Evolutionary conservation across 371 early-diverging fungal species (phyloP), one percentile per base, ranked within the genome.

Genomic region (Rhizopus stolonifer): DNA sequence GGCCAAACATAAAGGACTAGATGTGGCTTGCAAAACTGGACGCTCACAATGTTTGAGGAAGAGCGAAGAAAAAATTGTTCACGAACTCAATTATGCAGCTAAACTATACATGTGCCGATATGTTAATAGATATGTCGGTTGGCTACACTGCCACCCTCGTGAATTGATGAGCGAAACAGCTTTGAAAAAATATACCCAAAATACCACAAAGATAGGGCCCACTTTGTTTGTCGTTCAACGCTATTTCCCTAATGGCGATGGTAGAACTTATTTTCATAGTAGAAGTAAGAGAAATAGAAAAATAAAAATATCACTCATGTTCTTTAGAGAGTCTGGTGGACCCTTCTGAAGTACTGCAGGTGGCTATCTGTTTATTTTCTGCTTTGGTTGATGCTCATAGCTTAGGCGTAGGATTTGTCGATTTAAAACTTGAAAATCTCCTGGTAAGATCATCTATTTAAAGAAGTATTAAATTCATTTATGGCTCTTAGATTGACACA

Each of bases 351-450:
- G 64, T 65, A 3, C 19, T 70, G 1, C 63, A 67, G 9, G 58
- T 68, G 4, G 56, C 60, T 4, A 54, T 70, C 3, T 63, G 65
- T 21, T 42, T 74, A 13, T 70, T 70, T 40, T 50, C 70, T 2
- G 65, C 67, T 7, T 52, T 74, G 3, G 45, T 49, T 17, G 70
- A 74, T 25, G 60, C 64, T 9, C 74, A 74, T 40, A 32, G 31
- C 0, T 32, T 65, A 1, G 51, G 53, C 15, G 63, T 74, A 36
- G 74, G 74, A 4, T 57, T 74, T 29, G 64, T 74, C 7, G 74
- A 74, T 47, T 33, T 74, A 2, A 74, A 74, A 33, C 34, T 70
- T 5, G 74, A 74, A 24, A 74, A 74, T 42, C 63, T 70, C 8
- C 29, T 74, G 49, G 65, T 67, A 49, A 45, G 50, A 21, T 13